Base-by-base conservation (phyloP, 495 filamentous ascomycete species). In the Bryoglossum gracile region DNA sequence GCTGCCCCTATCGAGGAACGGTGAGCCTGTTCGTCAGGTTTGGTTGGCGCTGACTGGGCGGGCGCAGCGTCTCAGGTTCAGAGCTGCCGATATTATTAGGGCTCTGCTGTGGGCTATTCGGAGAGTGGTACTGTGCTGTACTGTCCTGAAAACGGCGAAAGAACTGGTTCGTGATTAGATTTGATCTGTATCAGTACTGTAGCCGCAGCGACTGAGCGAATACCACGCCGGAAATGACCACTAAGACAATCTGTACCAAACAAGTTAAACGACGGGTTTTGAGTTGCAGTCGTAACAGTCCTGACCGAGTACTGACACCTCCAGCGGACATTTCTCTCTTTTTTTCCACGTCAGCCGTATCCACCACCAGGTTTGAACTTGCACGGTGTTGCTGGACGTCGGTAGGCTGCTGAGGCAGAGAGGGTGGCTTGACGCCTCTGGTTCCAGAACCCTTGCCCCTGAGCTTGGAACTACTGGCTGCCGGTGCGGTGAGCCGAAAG, bases 271-370 rank as follows among this genome's bases (percentile, higher is more conserved):
- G n/a, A n/a, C n/a, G n/a, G n/a, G n/a, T n/a, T n/a, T n/a, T n/a
- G n/a, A n/a, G n/a, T n/a, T n/a, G n/a, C n/a, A n/a, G n/a, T n/a
- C n/a, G n/a, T n/a, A n/a, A n/a, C n/a, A n/a, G n/a, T n/a, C n/a
- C n/a, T n/a, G n/a, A n/a, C n/a, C n/a, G n/a, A n/a, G n/a, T n/a
- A n/a, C n/a, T n/a, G n/a, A n/a, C n/a, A n/a, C n/a, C n/a, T n/a
- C n/a, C n/a, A n/a, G n/a, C n/a, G n/a, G n/a, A n/a, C n/a, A n/a
- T n/a, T n/a, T n/a, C n/a, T n/a, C n/a, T n/a, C n/a, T n/a, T n/a
- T 24, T 38, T 51, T 19, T 54, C 51, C 52, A 42, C 52, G 46
- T 55, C 52, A 54, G 51, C 52, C 46, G 41, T 41, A 55, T 55
- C 52, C 52, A 55, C 46, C 16, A 37, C 34, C 16, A 4, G 4